These are phyloP conservation scores for Lactarius tabidus DNA, from an alignment of 768 basidiomycete genomes.

Conservation along the genomic window DNA sequence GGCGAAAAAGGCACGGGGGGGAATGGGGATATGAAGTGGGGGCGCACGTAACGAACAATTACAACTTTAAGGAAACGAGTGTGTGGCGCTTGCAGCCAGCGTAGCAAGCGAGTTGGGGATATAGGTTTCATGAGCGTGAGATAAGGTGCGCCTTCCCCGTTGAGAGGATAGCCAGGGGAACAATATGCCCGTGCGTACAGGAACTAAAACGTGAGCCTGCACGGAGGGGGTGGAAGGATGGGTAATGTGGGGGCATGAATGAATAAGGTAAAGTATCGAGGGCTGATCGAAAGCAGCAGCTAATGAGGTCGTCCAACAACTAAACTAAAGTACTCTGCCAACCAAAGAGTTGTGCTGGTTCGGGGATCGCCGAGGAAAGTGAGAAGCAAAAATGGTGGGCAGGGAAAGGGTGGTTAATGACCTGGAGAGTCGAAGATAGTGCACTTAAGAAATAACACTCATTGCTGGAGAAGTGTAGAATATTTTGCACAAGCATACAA, in stretches of 20 bases:
- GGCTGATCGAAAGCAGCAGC: conserved; percentile 15
- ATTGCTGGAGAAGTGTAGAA: conserved; percentile 22
- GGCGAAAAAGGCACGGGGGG: neutral
- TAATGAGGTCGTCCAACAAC: conserved; percentile 16
- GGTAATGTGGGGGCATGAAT: neutral
- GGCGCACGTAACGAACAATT: conserved; percentile 20
- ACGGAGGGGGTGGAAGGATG: neutral
- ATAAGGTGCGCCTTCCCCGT: conserved; percentile 1
- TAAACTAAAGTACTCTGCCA: conserved; percentile 18
- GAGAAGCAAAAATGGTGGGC: conserved; percentile 5
- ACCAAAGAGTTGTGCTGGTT: conserved; percentile 2
- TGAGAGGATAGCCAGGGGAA: neutral
- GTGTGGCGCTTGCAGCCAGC: conserved; percentile 20
- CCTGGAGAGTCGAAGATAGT: conserved; percentile 17
- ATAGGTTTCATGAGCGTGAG: conserved; percentile 18
- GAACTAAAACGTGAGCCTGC: conserved; percentile 6
- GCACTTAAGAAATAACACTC: conserved; percentile 23
- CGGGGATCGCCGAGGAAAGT: conserved; percentile 4
- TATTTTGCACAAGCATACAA: conserved; percentile 25
- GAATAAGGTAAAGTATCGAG: conserved; percentile 18
- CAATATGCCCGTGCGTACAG: neutral
- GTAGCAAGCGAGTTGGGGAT: conserved; percentile 24
- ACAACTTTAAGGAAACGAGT: conserved; percentile 19
- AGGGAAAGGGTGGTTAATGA: conserved; percentile 16
- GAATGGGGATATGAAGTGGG: neutral